Percentiles rank a stretch among this genome's conserved stretches.
phyloP scores from a whole-genome alignment of 306 rosid species.

The Acacia confusa region DNA sequence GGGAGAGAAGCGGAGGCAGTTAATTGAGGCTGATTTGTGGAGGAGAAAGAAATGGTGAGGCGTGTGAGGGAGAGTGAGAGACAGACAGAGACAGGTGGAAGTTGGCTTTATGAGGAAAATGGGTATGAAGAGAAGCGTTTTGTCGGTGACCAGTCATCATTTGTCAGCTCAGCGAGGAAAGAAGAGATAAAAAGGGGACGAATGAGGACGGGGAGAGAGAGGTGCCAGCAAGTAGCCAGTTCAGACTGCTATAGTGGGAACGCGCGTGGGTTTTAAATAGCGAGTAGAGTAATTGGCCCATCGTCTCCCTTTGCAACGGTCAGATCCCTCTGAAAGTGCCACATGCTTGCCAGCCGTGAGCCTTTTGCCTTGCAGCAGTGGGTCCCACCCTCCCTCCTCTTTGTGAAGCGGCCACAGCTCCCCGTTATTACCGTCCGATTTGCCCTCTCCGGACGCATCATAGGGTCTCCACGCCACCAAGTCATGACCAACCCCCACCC shows the following conservation, averaged over 20 bases:
- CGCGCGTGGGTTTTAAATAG: not conserved
- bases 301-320: not conserved
- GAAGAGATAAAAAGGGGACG: not conserved
- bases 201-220: not conserved
- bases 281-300: not conserved
- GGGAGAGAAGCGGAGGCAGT: not conserved
- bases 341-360: slow-evolving; percentile 45
- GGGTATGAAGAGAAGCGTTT: not conserved
- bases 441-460: not conserved
- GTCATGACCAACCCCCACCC: not conserved
- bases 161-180: not conserved
- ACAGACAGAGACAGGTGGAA: not conserved
- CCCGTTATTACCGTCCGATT: not conserved
- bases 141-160: slow-evolving; percentile 47
- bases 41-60: not conserved
- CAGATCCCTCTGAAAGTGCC: slow-evolving; percentile 32
- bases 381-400: not conserved
- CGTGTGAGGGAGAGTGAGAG: not conserved
- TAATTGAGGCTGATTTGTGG: not conserved
- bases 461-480: not conserved
- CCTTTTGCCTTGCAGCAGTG: slow-evolving; percentile 4
- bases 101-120: slow-evolving; percentile 1
- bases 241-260: slow-evolving; percentile 11
- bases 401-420: not conserved
- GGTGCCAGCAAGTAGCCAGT: slow-evolving; percentile 48